Percentiles rank a stretch among this genome's conserved stretches.
Evolutionary conservation across 306 rosid genomes (phyloP).

Genomic region (Lathyrus tuberosus): DNA sequence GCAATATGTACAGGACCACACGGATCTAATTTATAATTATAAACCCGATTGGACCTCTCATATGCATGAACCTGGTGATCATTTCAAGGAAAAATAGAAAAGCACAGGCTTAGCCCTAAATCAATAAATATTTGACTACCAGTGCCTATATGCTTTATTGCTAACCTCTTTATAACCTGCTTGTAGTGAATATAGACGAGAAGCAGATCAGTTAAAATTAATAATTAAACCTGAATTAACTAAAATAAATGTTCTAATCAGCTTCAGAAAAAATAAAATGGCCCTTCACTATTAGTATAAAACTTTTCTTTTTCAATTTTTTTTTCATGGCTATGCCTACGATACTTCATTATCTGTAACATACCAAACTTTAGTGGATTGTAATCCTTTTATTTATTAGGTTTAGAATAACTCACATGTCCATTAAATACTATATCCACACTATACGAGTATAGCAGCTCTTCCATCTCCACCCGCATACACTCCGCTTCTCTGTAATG

Average conservation of each 20-base stretch:
- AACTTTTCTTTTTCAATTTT: background rate
- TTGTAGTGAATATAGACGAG: slow-evolving; percentile 17
- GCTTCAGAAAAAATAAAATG: background rate
- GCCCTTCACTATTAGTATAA: background rate
- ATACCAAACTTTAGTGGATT: slow-evolving; percentile 22
- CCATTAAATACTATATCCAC: slow-evolving; percentile 83
- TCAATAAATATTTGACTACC: slow-evolving; percentile 14
- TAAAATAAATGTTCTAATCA: slow-evolving; percentile 20
- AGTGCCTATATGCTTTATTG: background rate
- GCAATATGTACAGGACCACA: slow-evolving; percentile 80
- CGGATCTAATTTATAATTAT: slow-evolving; percentile 71
- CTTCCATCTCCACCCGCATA: slow-evolving; percentile 78
- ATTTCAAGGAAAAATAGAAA: slow-evolving; percentile 24
- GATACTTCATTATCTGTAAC: slow-evolving; percentile 10
- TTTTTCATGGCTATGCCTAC: slow-evolving; percentile 22
- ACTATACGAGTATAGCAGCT: slow-evolving; percentile 64
- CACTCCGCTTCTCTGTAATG: slow-evolving; percentile 90
- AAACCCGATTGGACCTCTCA: slow-evolving; percentile 83
- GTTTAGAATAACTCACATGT: slow-evolving; percentile 63
- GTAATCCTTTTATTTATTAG: slow-evolving; percentile 2
- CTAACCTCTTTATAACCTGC: slow-evolving; percentile 23
- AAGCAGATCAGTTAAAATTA: slow-evolving; percentile 30
- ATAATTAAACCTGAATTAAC: background rate
- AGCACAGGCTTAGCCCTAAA: slow-evolving; percentile 15
- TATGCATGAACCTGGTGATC: slow-evolving; percentile 83